Evolutionary conservation across 495 filamentous ascomycete genomes (phyloP).

Genomic region (Collariella sp.): DNA sequence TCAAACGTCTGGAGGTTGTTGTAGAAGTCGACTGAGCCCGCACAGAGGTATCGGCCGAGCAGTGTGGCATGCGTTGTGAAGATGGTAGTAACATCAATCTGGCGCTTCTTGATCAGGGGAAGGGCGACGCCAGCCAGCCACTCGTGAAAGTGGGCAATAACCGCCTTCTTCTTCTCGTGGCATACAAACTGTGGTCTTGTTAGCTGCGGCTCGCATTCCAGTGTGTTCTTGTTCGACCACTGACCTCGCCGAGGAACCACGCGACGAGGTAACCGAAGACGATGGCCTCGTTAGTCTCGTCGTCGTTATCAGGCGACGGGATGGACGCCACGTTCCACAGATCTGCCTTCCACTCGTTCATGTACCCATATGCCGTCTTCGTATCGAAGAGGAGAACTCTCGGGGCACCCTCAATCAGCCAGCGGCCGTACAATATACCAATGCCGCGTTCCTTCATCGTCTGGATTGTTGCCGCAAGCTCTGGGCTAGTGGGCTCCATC

Average conservation of each 20-base stretch:
- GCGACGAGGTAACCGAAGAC: slow-evolving; percentile 96
- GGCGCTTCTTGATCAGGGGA: slow-evolving; percentile 81
- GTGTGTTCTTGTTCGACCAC: slow-evolving; percentile 14
- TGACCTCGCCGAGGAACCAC: slow-evolving; percentile 95
- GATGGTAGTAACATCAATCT: slow-evolving; percentile 95
- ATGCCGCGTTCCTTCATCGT: slow-evolving; percentile 90
- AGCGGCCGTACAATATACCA: slow-evolving; percentile 83
- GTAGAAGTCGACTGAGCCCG: slow-evolving; percentile 97
- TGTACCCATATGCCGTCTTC: slow-evolving; percentile 76
- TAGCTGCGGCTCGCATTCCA: neutral
- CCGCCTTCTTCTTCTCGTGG: slow-evolving; percentile 80
- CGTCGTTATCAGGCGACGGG: slow-evolving; percentile 79
- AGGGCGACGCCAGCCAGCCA: slow-evolving; percentile 97
- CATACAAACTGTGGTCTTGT: slow-evolving; percentile 64
- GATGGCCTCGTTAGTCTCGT: slow-evolving; percentile 94
- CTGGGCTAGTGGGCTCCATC: slow-evolving; percentile 71
- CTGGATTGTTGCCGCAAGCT: slow-evolving; percentile 70
- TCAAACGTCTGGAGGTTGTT: slow-evolving; percentile 98
- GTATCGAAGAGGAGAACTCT: slow-evolving; percentile 92
- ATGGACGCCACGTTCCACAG: slow-evolving; percentile 91
- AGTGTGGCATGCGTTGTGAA: slow-evolving; percentile 97
- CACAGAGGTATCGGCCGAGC: slow-evolving; percentile 90
- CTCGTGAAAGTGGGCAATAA: slow-evolving; percentile 97
- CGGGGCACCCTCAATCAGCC: slow-evolving; percentile 95
- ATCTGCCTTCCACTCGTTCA: slow-evolving; percentile 97